Evolutionary conservation across 78 protist species (phyloP), one percentile per base, ranked within the genome.

Genomic region (Dictyostelium purpureum): DNA sequence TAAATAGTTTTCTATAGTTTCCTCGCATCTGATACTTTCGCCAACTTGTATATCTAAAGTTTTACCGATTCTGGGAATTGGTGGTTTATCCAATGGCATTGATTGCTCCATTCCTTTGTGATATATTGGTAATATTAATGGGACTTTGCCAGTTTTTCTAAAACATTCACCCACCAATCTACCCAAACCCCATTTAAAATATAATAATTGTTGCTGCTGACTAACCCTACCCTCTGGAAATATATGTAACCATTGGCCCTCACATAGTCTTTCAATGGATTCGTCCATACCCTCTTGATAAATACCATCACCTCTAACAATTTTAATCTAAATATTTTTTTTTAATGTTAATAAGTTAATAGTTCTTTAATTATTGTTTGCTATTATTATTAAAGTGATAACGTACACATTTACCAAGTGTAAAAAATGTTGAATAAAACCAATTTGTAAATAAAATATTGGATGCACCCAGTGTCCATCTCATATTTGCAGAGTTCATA

Each of bases 181-280:
- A 18, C 94, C 94, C 18, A 89, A 21, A 35, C 94, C 94, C 94
- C 94, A 89, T 77, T 89, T 89, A 59, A 89, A 89, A 35, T 61
- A 54, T 63, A 70, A 61, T 61, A 89, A 71, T 54, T 57, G 28
- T 9, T 61, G 66, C 2, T 24, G 28, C 35, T 89, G 94, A 59
- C 79, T 89, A 2, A 89, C 87, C n/a, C 18, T 74, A 4, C 88
- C 87, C 47, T 89, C 94, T 76, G 80, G 77, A 37, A 89, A 89
- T 54, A 89, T 66, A 74, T 89, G 76, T 35, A 89, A n/a, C 94
- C 94, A 89, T 35, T 89, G 83, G 1, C 87, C 87, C 3, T 89
- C 79, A 33, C 54, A 54, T n/a, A 89, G 6, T 74, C 71, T 89
- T n/a, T 78, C 83, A 28, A 89, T 65, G 1, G 74, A 16, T 16